Evolutionary conservation across 805 yeast species (phyloP).

Genomic region (Clavispora phyllophila): DNA sequence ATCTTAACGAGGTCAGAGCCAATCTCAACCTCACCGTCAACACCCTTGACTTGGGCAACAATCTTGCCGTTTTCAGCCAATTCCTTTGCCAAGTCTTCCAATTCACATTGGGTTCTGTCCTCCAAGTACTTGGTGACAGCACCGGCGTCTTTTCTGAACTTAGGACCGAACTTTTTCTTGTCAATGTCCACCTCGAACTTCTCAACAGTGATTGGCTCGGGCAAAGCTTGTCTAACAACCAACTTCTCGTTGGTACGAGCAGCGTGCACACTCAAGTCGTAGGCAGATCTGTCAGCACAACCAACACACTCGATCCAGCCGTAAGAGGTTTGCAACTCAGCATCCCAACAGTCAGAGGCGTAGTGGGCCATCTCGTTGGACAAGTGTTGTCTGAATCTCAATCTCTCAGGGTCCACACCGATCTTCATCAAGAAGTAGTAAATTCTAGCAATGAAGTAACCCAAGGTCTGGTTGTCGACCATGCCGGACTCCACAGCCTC

Average conservation of each 20-base stretch:
- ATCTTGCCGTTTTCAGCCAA: slow-evolving; percentile 60
- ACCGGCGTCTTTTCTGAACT: slow-evolving; percentile 95
- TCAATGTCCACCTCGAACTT: slow-evolving; percentile 79
- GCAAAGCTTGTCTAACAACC: slow-evolving; percentile 86
- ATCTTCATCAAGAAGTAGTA: slow-evolving; percentile 76
- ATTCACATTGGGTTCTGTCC: slow-evolving; percentile 76
- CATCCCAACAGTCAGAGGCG: slow-evolving; percentile 99
- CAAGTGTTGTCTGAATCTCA: slow-evolving; percentile 98
- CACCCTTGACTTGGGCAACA: slow-evolving; percentile 60
- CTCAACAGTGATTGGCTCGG: slow-evolving; percentile 79
- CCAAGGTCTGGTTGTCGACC: slow-evolving; percentile 96
- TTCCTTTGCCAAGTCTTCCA: slow-evolving; percentile 70
- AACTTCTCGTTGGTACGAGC: slow-evolving; percentile 93
- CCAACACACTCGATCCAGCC: slow-evolving; percentile 99
- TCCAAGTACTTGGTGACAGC: slow-evolving; percentile 76
- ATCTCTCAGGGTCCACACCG: slow-evolving; percentile 79
- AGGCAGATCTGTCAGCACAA: slow-evolving; percentile 98
- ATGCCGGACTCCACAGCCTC: slow-evolving; percentile 84
- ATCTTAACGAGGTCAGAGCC: slow-evolving; percentile 69
- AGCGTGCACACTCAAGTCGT: slow-evolving; percentile 91
- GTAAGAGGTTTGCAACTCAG: slow-evolving; percentile 89
- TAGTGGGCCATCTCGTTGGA: slow-evolving; percentile 99
- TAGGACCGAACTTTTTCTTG: slow-evolving; percentile 96
- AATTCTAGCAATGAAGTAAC: slow-evolving; percentile 94
- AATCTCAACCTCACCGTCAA: slow-evolving; percentile 54